These are phyloP conservation scores for Aphanocladium album DNA, from an alignment of 2,329 filamentous ascomycete genomes.

Conservation along the genomic window DNA sequence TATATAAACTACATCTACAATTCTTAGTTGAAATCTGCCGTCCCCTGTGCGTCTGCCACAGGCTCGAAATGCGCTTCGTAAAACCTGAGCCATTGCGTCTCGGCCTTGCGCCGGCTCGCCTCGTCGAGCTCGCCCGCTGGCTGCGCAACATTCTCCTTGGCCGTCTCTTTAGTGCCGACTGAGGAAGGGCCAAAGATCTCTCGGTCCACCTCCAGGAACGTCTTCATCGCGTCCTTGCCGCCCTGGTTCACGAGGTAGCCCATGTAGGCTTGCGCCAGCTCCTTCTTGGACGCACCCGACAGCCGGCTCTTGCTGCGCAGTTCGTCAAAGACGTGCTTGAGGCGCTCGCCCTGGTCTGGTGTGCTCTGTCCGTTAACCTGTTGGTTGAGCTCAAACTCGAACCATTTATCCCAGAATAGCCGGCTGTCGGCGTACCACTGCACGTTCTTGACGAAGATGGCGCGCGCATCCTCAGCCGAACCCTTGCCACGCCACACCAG, in stretches of 20 bases:
- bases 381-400: conserved; percentile 84
- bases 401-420: conserved; percentile 84
- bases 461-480: conserved; percentile 71
- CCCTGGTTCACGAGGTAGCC: conserved; percentile 78
- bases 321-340: conserved; percentile 75
- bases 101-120: conserved; percentile 44
- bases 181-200: conserved; percentile 55
- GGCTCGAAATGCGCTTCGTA: conserved; percentile 48
- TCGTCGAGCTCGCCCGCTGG: conserved; percentile 45
- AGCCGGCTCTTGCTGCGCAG: conserved; percentile 70
- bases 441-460: conserved; percentile 75
- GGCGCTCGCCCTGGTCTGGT: conserved; percentile 60
- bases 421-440: conserved; percentile 81
- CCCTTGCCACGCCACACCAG: conserved; percentile 86
- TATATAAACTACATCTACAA: neutral
- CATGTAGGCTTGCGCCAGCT: conserved; percentile 75
- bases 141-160: conserved; percentile 40
- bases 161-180: conserved; percentile 20
- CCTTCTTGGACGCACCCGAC: conserved; percentile 61
- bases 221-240: conserved; percentile 76
- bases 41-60: conserved; percentile 42
- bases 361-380: conserved; percentile 63
- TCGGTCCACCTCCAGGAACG: conserved; percentile 76
- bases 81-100: conserved; percentile 46
- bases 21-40: conserved; percentile 46